A percentile compares a stretch with the other conserved stretches of the same genome.
Evolutionary conservation across 345 rosid genomes (phyloP).

Genomic region (Citrus maxima): DNA sequence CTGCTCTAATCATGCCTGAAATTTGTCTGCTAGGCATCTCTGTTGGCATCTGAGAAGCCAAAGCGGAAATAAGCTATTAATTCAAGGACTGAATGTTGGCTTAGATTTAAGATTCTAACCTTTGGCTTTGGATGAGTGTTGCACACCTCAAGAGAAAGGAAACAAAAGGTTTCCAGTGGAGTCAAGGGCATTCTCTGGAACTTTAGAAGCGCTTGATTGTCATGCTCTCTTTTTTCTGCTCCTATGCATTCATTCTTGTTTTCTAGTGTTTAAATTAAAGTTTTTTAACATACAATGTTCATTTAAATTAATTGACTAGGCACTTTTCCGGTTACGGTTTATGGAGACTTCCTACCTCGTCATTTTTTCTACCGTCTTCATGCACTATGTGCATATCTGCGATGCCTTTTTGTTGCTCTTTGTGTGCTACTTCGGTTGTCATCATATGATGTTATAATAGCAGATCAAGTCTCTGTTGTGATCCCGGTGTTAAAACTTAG

Average conservation of each 20-base stretch:
- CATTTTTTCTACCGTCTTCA: conserved; percentile 83
- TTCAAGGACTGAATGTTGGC: background rate
- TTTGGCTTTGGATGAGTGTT: background rate
- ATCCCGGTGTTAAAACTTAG: conserved; percentile 75
- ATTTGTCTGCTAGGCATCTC: background rate
- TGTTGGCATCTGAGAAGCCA: background rate
- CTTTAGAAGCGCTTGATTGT: background rate
- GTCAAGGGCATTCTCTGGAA: background rate
- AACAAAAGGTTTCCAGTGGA: background rate
- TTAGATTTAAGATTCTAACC: background rate
- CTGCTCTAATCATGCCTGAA: background rate
- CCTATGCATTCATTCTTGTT: background rate
- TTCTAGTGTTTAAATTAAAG: background rate
- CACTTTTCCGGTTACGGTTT: conserved; percentile 68
- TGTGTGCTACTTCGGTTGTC: conserved; percentile 70
- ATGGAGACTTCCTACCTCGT: conserved; percentile 79
- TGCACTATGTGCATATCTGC: conserved; percentile 77
- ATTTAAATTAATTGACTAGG: conserved; percentile 35
- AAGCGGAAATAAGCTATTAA: background rate
- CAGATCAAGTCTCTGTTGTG: conserved; percentile 83
- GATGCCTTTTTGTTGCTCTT: conserved; percentile 82
- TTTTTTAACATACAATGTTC: background rate
- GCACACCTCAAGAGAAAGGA: background rate
- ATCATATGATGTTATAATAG: conserved; percentile 70
- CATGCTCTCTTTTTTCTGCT: background rate